phyloP scores from a whole-genome alignment of 768 basidiomycete species.

The Boletus fagicola region DNA sequence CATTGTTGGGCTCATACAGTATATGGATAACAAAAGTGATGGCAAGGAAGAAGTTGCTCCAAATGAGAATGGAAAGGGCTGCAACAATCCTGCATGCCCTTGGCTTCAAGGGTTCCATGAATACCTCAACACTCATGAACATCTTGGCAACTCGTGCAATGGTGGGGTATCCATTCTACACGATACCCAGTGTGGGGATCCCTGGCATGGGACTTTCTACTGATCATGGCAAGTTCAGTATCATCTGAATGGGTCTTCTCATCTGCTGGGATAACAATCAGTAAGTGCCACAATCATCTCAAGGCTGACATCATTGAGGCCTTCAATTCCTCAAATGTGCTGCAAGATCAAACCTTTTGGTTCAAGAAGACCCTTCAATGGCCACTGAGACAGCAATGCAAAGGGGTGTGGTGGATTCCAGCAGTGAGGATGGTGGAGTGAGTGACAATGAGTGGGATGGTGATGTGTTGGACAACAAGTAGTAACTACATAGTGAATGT shows the following conservation, averaged over 20 bases:
- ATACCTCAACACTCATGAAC: constrained; percentile 3
- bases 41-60: neutral
- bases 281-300: constrained; percentile 2
- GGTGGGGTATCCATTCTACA: neutral
- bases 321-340: constrained; percentile 6
- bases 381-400: neutral
- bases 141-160: constrained; percentile 4
- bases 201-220: neutral
- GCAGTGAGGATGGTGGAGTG: neutral
- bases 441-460: constrained; percentile 5
- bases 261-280: constrained; percentile 8
- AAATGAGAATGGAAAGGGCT: neutral
- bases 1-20: neutral
- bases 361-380: neutral
- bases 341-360: neutral
- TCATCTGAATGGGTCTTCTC: neutral
- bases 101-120: constrained; percentile 11
- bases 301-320: constrained; percentile 2
- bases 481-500: neutral
- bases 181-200: constrained; percentile 7
- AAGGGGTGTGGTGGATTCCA: too few relatives aligned
- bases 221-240: constrained; percentile 8
- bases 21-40: neutral
- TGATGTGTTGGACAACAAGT: neutral
- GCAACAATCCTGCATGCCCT: neutral